Base-by-base conservation (phyloP, 129 eudicot species). In the Lactuca sativa region DNA sequence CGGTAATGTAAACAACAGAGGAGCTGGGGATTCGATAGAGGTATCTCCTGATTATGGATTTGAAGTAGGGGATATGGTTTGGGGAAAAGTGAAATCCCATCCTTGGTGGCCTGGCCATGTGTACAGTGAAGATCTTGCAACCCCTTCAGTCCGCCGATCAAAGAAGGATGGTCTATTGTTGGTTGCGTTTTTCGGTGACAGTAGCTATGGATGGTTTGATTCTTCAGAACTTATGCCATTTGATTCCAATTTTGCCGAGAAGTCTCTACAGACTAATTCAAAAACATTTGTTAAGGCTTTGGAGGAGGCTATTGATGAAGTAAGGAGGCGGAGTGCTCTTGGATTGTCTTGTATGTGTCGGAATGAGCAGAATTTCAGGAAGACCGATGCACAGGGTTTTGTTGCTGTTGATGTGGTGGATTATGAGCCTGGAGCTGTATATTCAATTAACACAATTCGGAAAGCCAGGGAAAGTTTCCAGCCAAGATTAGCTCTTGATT, bases 101-200 rank as follows among this genome's bases (percentile, higher is more conserved):
- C 99, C 97, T 13, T 93, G 99, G 99, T 93, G 99, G 99, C 99
- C 99, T 4, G 99, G 99, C 14, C 87, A 85, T 32, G 77, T 93
- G 11, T 93, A 61, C 34, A 83, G 79, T 74, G 99, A 93, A 56
- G 88, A 74, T 0, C 84, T 93, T 56, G 93, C 97, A 0, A 62
- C 88, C 4, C 67, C 85, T 13, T 84, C 89, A 2, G 97, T 93
- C 53, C 77, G 88, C 36, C 44, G 89, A 68, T 75, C 82, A 6
- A 93, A 90, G 77, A 83, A 82, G 36, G 95, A 83, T 32, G 99
- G 95, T 5, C 85, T 83, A 44, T 77, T 90, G 61, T 53, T 93
- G 85, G 99, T 93, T 64, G 99, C 99, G 0, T 93, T 93, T 60
- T 93, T 86, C 74, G 99, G 99, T 17, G 99, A 93, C 74, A 80